phyloP scores from a whole-genome alignment of 495 filamentous ascomycete genomes.

The Podospora pseudoanserina region DNA sequence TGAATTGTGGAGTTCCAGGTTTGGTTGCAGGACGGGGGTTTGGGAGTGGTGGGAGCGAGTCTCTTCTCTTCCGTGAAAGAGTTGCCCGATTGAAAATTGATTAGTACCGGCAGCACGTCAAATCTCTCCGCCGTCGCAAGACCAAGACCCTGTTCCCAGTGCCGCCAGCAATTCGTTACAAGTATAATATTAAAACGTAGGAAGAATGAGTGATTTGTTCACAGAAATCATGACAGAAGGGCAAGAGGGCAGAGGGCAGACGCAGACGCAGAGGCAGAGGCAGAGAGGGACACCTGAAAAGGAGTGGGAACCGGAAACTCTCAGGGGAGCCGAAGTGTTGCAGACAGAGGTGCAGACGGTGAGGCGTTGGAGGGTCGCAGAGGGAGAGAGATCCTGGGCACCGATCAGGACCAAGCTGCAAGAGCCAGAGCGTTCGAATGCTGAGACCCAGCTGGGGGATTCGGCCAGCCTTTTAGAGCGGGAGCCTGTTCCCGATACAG shows the following conservation, averaged over 20 bases:
- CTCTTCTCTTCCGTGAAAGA: slow-evolving; percentile 1
- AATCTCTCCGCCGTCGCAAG: slow-evolving; percentile 26
- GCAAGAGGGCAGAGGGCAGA: background rate
- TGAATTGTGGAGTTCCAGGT: slow-evolving; percentile 30
- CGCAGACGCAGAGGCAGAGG: background rate
- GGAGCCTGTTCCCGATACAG: slow-evolving; percentile 2
- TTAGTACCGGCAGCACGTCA: slow-evolving; percentile 9
- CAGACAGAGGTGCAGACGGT: slow-evolving; percentile 20
- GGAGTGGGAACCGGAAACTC: slow-evolving; percentile 12
- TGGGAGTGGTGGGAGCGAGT: slow-evolving; percentile 16
- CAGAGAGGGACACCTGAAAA: background rate
- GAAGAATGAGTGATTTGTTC: slow-evolving; percentile 1
- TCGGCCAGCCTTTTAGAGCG: slow-evolving; percentile 1
- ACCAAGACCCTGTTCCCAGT: slow-evolving; percentile 14
- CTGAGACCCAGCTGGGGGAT: background rate
- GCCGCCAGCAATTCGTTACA: background rate
- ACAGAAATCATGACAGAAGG: background rate
- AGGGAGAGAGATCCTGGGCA: slow-evolving; percentile 21
- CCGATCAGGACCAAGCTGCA: slow-evolving; percentile 22
- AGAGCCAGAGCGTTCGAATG: slow-evolving; percentile 1
- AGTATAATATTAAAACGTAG: slow-evolving; percentile 2
- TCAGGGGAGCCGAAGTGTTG: slow-evolving; percentile 19
- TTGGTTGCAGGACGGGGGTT: slow-evolving; percentile 28
- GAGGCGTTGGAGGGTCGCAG: slow-evolving; percentile 24
- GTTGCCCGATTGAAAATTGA: slow-evolving; percentile 31